Evolutionary conservation across 2,329 filamentous ascomycete species (phyloP).

Genomic region (Akanthomyces uredinophilus): DNA sequence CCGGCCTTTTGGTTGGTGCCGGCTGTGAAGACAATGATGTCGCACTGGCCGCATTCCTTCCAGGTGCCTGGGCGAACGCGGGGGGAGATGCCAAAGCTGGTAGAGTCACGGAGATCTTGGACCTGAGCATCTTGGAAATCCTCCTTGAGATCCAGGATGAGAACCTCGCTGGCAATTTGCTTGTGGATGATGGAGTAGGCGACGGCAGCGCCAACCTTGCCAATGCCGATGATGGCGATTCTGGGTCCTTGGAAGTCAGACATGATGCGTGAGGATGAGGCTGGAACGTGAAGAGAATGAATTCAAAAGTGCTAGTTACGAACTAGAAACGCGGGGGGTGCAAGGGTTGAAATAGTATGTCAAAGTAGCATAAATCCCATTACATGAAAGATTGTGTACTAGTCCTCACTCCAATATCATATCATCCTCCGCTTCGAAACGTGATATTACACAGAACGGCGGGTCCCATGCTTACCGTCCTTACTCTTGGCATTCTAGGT

Average conservation of each 20-base stretch:
- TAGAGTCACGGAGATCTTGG: conserved; percentile 47
- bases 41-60: conserved; percentile 46
- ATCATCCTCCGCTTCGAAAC: conserved; percentile 1
- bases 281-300: neutral
- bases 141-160: conserved; percentile 48
- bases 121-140: conserved; percentile 44
- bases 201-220: conserved; percentile 45
- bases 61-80: conserved; percentile 39
- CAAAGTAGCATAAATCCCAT: neutral
- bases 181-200: conserved; percentile 47
- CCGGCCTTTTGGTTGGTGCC: conserved; percentile 40
- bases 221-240: conserved; percentile 46
- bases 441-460: conserved; percentile 11
- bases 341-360: conserved; percentile 13
- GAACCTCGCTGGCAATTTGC: conserved; percentile 44
- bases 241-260: conserved; percentile 13
- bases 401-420: neutral
- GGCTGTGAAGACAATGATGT: conserved; percentile 50
- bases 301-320: neutral
- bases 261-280: conserved; percentile 9
- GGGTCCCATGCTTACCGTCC: conserved; percentile 14
- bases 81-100: conserved; percentile 37
- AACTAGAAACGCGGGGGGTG: neutral
- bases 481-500: conserved; percentile 12
- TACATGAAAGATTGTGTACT: conserved; percentile 10